Percentiles rank a stretch among this genome's conserved stretches.
Evolutionary conservation across 2,329 filamentous ascomycete genomes (phyloP).

Genomic region (Malbranchea cinnamomea): DNA sequence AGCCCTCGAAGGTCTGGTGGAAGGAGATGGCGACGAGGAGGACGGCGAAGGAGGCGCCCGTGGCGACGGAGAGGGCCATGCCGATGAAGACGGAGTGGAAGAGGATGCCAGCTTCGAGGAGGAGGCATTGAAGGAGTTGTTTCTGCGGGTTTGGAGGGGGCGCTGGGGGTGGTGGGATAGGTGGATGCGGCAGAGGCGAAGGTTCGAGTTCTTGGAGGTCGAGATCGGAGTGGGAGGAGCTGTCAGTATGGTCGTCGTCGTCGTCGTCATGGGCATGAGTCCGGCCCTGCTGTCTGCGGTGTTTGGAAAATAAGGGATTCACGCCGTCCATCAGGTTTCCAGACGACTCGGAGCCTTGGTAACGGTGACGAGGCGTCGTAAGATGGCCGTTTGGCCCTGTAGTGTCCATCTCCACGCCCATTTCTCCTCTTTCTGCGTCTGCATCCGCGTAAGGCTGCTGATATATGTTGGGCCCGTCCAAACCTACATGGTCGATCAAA

Average conservation of each 20-base stretch:
- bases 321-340: constrained; percentile 11
- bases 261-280: constrained; percentile 30
- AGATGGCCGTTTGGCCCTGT: no score
- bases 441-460: no score
- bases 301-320: constrained; percentile 10
- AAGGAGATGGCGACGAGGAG: constrained; percentile 69
- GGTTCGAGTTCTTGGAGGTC: constrained; percentile 41
- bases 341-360: no score
- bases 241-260: constrained; percentile 44
- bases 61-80: constrained; percentile 71
- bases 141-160: constrained; percentile 32
- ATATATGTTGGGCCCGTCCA: constrained; percentile 12
- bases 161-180: constrained; percentile 8
- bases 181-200: constrained; percentile 9
- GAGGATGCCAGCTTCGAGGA: constrained; percentile 69
- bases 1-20: constrained; percentile 78
- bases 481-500: constrained; percentile 17
- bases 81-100: constrained; percentile 80
- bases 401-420: no score
- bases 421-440: no score
- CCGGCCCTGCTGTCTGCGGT: no score
- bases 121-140: constrained; percentile 59
- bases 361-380: no score
- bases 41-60: constrained; percentile 63
- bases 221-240: no score